Percentiles rank a stretch among this genome's conserved stretches.
These are phyloP conservation scores for Aspergillus texensis DNA, from an alignment of 2,329 filamentous ascomycete genomes.

Conservation along the genomic window DNA sequence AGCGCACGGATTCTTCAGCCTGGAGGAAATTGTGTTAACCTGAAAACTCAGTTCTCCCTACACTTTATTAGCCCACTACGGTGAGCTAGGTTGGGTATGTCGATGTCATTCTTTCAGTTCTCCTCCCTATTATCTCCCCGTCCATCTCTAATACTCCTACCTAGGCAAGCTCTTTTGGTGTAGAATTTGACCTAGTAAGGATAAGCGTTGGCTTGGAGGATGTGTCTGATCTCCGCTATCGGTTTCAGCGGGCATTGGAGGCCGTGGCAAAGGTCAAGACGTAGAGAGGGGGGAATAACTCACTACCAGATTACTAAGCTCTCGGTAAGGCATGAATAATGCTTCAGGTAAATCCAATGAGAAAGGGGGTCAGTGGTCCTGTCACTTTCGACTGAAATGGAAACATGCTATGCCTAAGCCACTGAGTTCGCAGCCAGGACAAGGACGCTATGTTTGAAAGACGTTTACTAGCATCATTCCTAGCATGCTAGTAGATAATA, in stretches of 20 bases:
- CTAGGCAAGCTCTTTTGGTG: conserved; percentile 72
- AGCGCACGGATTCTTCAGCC: not conserved
- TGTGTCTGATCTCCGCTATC: conserved; percentile 62
- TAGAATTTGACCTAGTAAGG: conserved; percentile 77
- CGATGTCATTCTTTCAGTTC: conserved; percentile 4
- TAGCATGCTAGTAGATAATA: not conserved
- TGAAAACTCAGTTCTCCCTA: conserved; percentile 71
- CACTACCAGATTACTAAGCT: conserved; percentile 34
- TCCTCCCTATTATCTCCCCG: not conserved
- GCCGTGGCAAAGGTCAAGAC: conserved; percentile 46
- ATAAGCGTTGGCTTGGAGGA: conserved; percentile 92
- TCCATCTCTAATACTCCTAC: not conserved
- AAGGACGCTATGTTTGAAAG: too few species aligned
- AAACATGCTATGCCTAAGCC: too few species aligned
- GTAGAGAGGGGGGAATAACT: conserved; percentile 44
- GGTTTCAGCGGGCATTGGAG: conserved; percentile 70
- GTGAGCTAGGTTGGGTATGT: conserved; percentile 82
- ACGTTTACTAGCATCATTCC: too few species aligned
- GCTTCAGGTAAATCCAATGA: not conserved
- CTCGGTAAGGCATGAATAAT: not conserved
- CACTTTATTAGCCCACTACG: conserved; percentile 86
- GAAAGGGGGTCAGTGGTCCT: too few species aligned
- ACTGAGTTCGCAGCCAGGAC: too few species aligned
- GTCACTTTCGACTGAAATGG: too few species aligned
- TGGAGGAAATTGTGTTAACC: not conserved